Evolutionary conservation across 768 basidiomycete genomes (phyloP), one percentile per base, ranked within the genome.

Genomic region (Mycena galopus): DNA sequence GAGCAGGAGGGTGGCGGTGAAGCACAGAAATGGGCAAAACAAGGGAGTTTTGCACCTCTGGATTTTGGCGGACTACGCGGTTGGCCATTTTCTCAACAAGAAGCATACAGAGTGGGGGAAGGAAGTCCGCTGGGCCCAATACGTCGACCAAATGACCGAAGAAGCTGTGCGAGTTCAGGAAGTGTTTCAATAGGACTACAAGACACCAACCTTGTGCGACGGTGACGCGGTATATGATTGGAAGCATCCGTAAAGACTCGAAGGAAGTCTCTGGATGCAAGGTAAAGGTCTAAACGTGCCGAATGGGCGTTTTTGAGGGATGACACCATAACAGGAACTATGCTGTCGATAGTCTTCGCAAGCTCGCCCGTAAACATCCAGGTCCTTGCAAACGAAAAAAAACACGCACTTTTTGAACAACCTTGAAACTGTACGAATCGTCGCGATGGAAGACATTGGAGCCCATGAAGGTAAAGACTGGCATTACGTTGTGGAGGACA

Each of bases 401-500:
- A 51, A 27, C 3, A 59, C 83, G 53, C 65, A 95, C 96, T 87
- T 94, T 94, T 80, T 98, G 96, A 2, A 99, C 95, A 11, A 99
- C 96, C 42, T 91, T 91, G 86, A 98, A 97, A 78, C 94, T 97
- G 82, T 97, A 97, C 0, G 93, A 90, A 79, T 99, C 98, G 75
- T 99, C 98, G 57, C 96, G 89, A 78, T 98, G 97, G 85, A 98
- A 95, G 21, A 98, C 92, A 73, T 96, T 97, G n/a, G 97, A 95
- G 23, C 98, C 97, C 96, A 99, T 98, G 84, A 98, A 99, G 0
- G 97, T 98, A 85, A 99, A 99, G 55, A 99, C 92, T 4, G 98
- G 97, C 95, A 99, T 98, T 61, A 98, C 89, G 76, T 97, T 96
- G 78, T 94, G 95, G 16, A 99, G 86, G 33, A 97, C 95, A 14